Evolutionary conservation across 768 basidiomycete species (phyloP), one percentile per base, ranked within the genome.

Genomic region (Leccinum rimulosum): DNA sequence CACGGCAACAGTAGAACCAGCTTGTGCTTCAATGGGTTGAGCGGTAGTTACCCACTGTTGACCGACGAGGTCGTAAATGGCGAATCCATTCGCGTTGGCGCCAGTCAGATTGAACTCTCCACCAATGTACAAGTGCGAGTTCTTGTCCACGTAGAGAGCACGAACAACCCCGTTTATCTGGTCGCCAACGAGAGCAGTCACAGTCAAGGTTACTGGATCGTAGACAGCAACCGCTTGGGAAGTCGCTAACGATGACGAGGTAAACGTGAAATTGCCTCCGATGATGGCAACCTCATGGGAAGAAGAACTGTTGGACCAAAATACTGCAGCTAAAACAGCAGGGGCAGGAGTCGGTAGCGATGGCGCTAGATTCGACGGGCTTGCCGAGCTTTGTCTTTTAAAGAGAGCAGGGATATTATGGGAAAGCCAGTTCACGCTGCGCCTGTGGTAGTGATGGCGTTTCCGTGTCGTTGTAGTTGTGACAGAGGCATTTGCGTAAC

Each of bases 261-360:
- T 59, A 68, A 86, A 86, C 1, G 89, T 83, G 71, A 98, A 99
- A 71, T 95, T 94, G 36, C 96, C 96, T 33, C 95, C 96, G 51
- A 98, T 77, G 61, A 98, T 84, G 47, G 85, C 84, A 19, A 93
- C 73, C 57, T 91, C 84, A 5, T 82, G 79, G 10, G 76, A 76
- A 3, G 84, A 84, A 2, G 87, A 82, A 38, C 78, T 79, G 68
- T 98, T 97, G 7, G 84, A 89, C 92, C 93, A 98, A 77, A 94
- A 98, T 2, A 84, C 82, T 33, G 93, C 96, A 0, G 92, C 82
- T 56, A 97, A 79, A 60, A 98, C 84, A 17, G 92, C 86, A 0
- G 94, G 93, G 1, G 93, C 90, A 1, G 82, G 76, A 2, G 85
- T 79, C 10, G 84, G 73, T 30, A 83, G 77, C 1, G 75, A 48